Conservation (phyloP, 1,139 yeast species). For the Wickerhamomyces sp. region DNA sequence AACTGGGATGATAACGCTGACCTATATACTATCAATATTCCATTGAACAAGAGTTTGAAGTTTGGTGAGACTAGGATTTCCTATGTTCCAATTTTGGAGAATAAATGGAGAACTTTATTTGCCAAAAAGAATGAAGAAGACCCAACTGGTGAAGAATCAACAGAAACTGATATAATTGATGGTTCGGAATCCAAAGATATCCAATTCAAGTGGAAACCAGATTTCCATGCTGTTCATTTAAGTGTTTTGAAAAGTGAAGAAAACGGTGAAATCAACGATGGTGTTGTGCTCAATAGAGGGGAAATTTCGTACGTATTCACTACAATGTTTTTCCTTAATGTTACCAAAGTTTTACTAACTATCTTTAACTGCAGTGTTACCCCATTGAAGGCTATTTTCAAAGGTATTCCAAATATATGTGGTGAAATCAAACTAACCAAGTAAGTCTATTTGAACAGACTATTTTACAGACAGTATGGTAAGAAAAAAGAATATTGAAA, state of each 20-base stretch:
- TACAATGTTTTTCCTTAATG: neutral
- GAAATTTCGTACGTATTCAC: conserved; percentile 44
- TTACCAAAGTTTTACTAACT: conserved; percentile 4
- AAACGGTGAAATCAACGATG: conserved; percentile 38
- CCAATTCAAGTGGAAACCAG: conserved; percentile 77
- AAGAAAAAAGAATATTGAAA: neutral
- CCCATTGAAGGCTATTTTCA: conserved; percentile 74
- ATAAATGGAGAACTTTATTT: conserved; percentile 70
- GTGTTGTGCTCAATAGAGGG: conserved; percentile 44
- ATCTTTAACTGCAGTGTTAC: conserved; percentile 52
- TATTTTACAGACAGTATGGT: neutral
- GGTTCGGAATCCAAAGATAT: conserved; percentile 35
- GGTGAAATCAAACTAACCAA: conserved; percentile 50
- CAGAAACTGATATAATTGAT: conserved; percentile 40
- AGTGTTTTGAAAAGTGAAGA: conserved; percentile 48
- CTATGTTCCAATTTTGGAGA: conserved; percentile 74
- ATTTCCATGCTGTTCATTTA: conserved; percentile 64
- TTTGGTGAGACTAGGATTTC: conserved; percentile 52
- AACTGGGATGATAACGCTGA: conserved; percentile 60
- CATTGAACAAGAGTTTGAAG: conserved; percentile 51
- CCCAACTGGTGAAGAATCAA: conserved; percentile 13
- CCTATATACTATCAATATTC: conserved; percentile 79
- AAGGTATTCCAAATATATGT: conserved; percentile 42
- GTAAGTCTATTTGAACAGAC: conserved; percentile 15
- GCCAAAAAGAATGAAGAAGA: conserved; percentile 21